phyloP scores from a whole-genome alignment of 2,329 filamentous ascomycete species.

The Exophiala xenobiotica region DNA sequence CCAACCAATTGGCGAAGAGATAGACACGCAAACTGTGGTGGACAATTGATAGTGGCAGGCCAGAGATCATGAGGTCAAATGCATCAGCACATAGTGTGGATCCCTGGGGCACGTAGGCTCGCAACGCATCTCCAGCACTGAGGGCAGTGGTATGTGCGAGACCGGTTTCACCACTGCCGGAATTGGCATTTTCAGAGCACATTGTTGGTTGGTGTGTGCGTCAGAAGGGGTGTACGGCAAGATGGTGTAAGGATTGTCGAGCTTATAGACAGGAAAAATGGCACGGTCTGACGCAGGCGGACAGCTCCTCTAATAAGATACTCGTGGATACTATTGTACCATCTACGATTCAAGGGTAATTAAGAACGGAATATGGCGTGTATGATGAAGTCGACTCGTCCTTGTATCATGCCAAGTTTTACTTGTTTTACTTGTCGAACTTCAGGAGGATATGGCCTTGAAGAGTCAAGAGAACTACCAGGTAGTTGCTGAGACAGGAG shows the following conservation, averaged over 20 bases:
- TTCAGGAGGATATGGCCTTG: too few relatives aligned
- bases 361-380: not conserved
- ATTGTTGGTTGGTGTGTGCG: constrained; percentile 47
- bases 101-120: constrained; percentile 11
- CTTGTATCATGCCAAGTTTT: too few relatives aligned
- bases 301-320: too few relatives aligned
- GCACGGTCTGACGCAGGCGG: too few relatives aligned
- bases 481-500: too few relatives aligned
- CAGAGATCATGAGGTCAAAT: constrained; percentile 24
- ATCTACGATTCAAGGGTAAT: not conserved
- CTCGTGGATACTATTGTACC: too few relatives aligned
- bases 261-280: too few relatives aligned
- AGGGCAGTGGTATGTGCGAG: constrained; percentile 5
- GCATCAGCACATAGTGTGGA: constrained; percentile 13
- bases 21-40: constrained; percentile 34
- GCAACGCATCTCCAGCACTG: constrained; percentile 5
- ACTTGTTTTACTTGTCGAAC: too few relatives aligned
- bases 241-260: not conserved
- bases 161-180: constrained; percentile 21
- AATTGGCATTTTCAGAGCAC: constrained; percentile 70
- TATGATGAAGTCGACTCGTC: constrained; percentile 6
- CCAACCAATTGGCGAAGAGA: constrained; percentile 30
- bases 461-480: too few relatives aligned
- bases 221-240: constrained; percentile 4
- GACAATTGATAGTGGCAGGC: constrained; percentile 30